Percentiles rank a stretch among this genome's conserved stretches.
phyloP scores from a whole-genome alignment of 2,329 filamentous ascomycete species.

The Xylariomycetidae sp. region DNA sequence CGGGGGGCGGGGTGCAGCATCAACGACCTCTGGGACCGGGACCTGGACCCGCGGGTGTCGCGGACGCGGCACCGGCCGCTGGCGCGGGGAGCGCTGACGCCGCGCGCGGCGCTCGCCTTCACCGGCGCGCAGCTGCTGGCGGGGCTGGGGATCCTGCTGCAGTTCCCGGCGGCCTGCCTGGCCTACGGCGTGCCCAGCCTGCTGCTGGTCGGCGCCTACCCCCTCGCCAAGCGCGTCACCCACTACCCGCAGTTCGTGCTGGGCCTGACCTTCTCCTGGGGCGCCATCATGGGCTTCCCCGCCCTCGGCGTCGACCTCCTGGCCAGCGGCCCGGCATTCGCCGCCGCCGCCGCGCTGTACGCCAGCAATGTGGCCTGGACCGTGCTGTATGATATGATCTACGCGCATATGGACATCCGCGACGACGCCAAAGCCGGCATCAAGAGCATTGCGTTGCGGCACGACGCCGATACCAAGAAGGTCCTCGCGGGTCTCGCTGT shows the following conservation, averaged over 20 bases:
- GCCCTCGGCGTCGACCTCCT: slow-evolving; percentile 74
- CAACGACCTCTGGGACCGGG: slow-evolving; percentile 86
- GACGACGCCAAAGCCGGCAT: slow-evolving; percentile 83
- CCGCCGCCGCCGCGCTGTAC: slow-evolving; percentile 65
- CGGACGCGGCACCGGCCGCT: slow-evolving; percentile 75
- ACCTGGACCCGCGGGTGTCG: slow-evolving; percentile 74
- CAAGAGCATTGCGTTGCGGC: slow-evolving; percentile 79
- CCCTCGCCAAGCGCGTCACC: slow-evolving; percentile 77
- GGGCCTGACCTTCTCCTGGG: slow-evolving; percentile 83
- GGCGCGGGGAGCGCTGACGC: slow-evolving; percentile 69
- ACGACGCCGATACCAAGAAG: slow-evolving; percentile 70
- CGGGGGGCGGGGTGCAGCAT: slow-evolving; percentile 82
- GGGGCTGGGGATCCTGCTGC: slow-evolving; percentile 67
- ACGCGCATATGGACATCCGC: slow-evolving; percentile 85
- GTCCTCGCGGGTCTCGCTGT: slow-evolving; percentile 66
- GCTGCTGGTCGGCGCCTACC: slow-evolving; percentile 67
- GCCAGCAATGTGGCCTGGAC: slow-evolving; percentile 80
- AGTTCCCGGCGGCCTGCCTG: slow-evolving; percentile 68
- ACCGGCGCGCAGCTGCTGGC: slow-evolving; percentile 68
- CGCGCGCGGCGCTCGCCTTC: slow-evolving; percentile 65
- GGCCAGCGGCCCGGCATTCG: slow-evolving; percentile 53
- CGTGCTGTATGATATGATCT: slow-evolving; percentile 86
- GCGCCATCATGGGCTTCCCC: slow-evolving; percentile 81
- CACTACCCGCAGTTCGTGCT: slow-evolving; percentile 83
- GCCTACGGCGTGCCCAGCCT: slow-evolving; percentile 74